Base-by-base conservation (phyloP, 305 asterid species). In the Fraxinus angustifolia region DNA sequence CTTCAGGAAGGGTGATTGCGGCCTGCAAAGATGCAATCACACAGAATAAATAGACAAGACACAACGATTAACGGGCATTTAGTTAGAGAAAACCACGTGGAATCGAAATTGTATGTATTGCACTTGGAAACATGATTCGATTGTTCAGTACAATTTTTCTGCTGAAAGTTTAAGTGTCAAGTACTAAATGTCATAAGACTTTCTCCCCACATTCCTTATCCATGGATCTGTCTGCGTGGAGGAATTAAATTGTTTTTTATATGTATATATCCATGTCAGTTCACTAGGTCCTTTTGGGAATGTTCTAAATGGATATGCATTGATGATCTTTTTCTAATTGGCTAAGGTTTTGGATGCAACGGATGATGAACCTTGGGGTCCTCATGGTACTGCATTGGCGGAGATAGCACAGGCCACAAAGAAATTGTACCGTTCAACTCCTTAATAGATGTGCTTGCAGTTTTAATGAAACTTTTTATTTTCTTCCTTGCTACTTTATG, bases 331-430 rank as follows among this genome's bases (percentile, higher is more conserved):
- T 78, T 82, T 78, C 70, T 81, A 56, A 81, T 79, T 80, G 76
- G 53, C 19, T 73, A 82, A 94, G 98, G 98, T 91, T 83, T 78
- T 94, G 88, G 99, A 96, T 90, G 99, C 99, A 38, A 96, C 99
- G 12, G 97, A 96, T 65, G 97, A 96, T 68, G 99, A 92, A 80
- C 98, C 98, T 82, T 96, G 99, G 99, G 99, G 99, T 86, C 99
- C 99, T 82, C 99, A 96, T 85, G 99, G 99, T 84, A 92, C 98
- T 75, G 92, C 84, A 82, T 88, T 96, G 92, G 91, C 97, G 70
- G 99, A 96, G 91, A 96, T 96, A 80, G 96, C 99, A 77, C 94
- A 87, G 87, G 98, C 97, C 75, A 93, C 99, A 56, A 96, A 94
- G 81, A 96, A 94, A 94, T 93, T 91, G 99, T 96, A 88, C 82